Percentiles rank a stretch among this genome's conserved stretches.
These are phyloP conservation scores for Lodderomyces parapsilosis DNA, from an alignment of 1,139 yeast species.

Conservation along the genomic window DNA sequence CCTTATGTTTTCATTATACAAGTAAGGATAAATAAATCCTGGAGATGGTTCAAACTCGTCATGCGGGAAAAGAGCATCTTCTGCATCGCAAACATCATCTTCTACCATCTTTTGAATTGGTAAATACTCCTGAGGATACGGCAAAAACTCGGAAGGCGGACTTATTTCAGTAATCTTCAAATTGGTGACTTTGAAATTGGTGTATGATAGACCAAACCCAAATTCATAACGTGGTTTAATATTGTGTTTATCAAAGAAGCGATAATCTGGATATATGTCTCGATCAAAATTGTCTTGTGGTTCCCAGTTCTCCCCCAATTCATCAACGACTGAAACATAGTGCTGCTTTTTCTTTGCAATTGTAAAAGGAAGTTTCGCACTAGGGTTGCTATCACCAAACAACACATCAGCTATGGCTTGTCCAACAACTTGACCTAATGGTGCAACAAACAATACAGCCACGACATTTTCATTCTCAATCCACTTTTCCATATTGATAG, in stretches of 20 bases:
- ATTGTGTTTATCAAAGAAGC: constrained; percentile 55
- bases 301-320: constrained; percentile 34
- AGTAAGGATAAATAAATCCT: constrained; percentile 52
- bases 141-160: constrained; percentile 49
- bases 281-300: constrained; percentile 52
- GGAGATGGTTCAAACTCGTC: constrained; percentile 53
- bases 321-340: constrained; percentile 49
- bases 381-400: constrained; percentile 61
- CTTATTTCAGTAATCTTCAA: constrained; percentile 40
- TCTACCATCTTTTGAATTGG: constrained; percentile 39
- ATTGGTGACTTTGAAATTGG: constrained; percentile 43
- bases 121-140: constrained; percentile 48
- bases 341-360: constrained; percentile 56
- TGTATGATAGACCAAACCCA: constrained; percentile 61
- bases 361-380: constrained; percentile 64
- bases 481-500: constrained; percentile 59
- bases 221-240: constrained; percentile 60
- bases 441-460: constrained; percentile 55
- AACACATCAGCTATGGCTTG: constrained; percentile 41
- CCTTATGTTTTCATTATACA: constrained; percentile 45
- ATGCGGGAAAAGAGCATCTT: constrained; percentile 56
- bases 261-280: constrained; percentile 53
- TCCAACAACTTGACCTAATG: constrained; percentile 56
- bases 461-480: constrained; percentile 57
- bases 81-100: constrained; percentile 55